These are phyloP conservation scores for Rosa hybrid DNA, from an alignment of 331 rosid species.

Conservation along the genomic window DNA sequence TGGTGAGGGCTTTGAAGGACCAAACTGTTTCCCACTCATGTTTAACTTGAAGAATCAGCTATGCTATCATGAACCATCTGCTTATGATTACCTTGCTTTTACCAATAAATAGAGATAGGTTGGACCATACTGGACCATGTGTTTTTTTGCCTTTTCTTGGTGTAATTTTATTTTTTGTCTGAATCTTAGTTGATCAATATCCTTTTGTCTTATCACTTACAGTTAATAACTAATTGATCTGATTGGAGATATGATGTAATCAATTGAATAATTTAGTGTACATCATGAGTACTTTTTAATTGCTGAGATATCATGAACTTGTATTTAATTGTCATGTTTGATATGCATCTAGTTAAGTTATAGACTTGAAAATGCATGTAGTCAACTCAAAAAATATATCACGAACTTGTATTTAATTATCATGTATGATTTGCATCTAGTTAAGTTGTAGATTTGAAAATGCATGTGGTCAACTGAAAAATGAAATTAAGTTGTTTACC, in stretches of 20 bases:
- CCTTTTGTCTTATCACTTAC: neutral
- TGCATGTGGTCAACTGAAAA: neutral
- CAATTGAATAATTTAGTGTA: neutral
- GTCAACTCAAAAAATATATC: neutral
- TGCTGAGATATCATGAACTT: neutral
- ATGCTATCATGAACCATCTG: neutral
- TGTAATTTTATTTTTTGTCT: neutral
- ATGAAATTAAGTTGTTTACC: neutral
- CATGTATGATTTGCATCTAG: neutral
- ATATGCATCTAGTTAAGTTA: neutral
- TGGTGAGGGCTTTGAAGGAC: neutral
- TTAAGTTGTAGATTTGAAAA: neutral
- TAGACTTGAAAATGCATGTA: neutral
- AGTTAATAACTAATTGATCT: neutral
- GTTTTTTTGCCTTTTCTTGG: neutral
- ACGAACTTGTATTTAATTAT: neutral
- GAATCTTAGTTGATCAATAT: neutral
- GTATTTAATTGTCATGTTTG: neutral
- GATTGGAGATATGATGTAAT: neutral
- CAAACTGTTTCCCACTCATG: too few relatives aligned
- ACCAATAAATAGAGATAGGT: neutral
- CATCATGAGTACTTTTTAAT: neutral
- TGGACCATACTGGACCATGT: neutral
- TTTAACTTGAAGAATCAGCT: neutral
- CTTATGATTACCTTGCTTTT: neutral